Evolutionary conservation across 352 stramenopile genomes (phyloP).

Genomic region (Phytophthora sp.): DNA sequence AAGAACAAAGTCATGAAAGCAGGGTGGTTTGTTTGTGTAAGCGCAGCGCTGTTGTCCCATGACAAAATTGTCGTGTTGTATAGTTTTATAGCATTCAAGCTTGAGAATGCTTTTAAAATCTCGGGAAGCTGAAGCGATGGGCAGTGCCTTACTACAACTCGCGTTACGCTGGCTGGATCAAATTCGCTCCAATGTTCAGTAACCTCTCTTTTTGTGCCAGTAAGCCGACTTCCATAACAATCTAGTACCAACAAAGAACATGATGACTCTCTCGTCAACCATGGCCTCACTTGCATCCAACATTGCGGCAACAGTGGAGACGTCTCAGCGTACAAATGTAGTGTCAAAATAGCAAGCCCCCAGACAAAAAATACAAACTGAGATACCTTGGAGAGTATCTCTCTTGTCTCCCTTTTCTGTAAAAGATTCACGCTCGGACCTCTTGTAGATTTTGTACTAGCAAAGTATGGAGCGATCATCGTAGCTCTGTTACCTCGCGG

Average conservation of each 20-base stretch:
- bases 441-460: neutral
- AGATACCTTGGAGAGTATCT: neutral
- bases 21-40: constrained; percentile 32
- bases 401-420: neutral
- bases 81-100: constrained; percentile 25
- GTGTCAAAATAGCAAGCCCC: constrained; percentile 16
- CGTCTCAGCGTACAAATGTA: constrained; percentile 24
- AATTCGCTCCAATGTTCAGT: constrained; percentile 7
- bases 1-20: constrained; percentile 41
- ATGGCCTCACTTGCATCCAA: constrained; percentile 25
- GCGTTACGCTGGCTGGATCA: constrained; percentile 12
- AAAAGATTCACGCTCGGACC: constrained; percentile 2
- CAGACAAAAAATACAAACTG: constrained; percentile 26
- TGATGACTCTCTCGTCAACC: constrained; percentile 9
- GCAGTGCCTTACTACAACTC: constrained; percentile 17
- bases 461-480: constrained; percentile 1
- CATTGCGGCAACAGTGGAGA: constrained; percentile 19
- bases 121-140: constrained; percentile 10
- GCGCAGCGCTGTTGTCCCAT: constrained; percentile 22
- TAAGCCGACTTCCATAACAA: constrained; percentile 8
- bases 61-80: constrained; percentile 31
- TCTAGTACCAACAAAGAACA: constrained; percentile 27
- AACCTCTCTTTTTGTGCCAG: constrained; percentile 8
- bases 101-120: constrained; percentile 3
- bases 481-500: neutral